These are phyloP conservation scores for Russula vinacea DNA, from an alignment of 768 basidiomycete species.

Conservation along the genomic window DNA sequence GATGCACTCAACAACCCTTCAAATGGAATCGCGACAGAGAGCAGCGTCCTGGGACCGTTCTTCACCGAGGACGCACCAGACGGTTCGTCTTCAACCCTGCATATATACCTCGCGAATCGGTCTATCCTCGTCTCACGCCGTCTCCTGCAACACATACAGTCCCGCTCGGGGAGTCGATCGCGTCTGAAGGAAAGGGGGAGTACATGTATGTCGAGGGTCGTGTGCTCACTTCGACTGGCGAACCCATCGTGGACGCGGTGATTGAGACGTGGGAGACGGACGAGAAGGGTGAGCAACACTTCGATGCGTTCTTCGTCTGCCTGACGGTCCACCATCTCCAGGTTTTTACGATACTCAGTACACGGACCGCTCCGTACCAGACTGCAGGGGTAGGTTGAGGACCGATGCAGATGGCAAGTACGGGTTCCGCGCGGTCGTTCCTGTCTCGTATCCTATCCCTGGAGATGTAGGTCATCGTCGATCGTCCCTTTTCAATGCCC, in stretches of 20 bases:
- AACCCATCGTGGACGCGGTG: conserved; percentile 58
- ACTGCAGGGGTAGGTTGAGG: conserved; percentile 67
- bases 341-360: conserved; percentile 52
- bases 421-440: conserved; percentile 69
- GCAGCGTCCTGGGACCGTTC: conserved; percentile 80
- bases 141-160: conserved; percentile 45
- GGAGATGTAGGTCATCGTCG: conserved; percentile 48
- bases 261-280: conserved; percentile 90
- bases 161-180: conserved; percentile 66
- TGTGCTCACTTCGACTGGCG: conserved; percentile 55
- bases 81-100: conserved; percentile 41
- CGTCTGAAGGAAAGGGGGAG: conserved; percentile 83
- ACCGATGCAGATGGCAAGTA: conserved; percentile 61
- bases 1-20: conserved; percentile 71
- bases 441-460: conserved; percentile 72
- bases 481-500: neutral
- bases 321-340: too few species aligned
- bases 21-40: conserved; percentile 61
- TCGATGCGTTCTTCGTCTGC: neutral
- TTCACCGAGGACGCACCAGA: conserved; percentile 74
- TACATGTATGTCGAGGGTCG: conserved; percentile 79
- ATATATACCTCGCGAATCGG: neutral
- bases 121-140: neutral
- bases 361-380: conserved; percentile 51
- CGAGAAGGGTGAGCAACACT: conserved; percentile 43